Evolutionary conservation across 768 basidiomycete genomes (phyloP), one percentile per base, ranked within the genome.

Genomic region (Crepidotus variabilis): DNA sequence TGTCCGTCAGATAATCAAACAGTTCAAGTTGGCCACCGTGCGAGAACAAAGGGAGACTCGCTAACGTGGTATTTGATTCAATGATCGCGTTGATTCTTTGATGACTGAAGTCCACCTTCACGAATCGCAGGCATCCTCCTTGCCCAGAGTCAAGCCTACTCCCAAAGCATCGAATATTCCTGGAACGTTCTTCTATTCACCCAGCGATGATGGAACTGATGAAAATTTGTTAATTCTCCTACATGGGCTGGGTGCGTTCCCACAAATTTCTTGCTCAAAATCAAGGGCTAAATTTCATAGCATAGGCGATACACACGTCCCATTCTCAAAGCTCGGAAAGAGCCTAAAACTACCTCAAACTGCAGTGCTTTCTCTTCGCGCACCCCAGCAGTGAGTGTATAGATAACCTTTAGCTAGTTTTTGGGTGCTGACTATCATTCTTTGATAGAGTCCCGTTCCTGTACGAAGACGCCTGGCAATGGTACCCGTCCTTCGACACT

Each of bases 261-360:
- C 24, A 24, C 45, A 28, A 34, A 24, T 47, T 23, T 43, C 14
- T 47, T 18, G 11, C 14, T 33, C 20, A 21, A 32, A 16, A 20
- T n/a, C 18, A 13, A 16, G n/a, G 45, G 51, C 33, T 47, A 35
- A 46, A 23, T 5, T 35, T n/a, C 46, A 6, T 20, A 34, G 20
- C 48, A n/a, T 54, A 94, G 94, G 94, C 22, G 94, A 96, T 71
- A 92, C 87, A 0, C 85, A 88, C 57, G 47, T 73, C 2, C 91
- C 92, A 1, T 96, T 97, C 67, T 75, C 78, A 32, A 84, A 84
- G 52, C 81, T 97, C 6, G 92, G 85, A 9, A 76, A 75, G 20
- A 80, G 82, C 9, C 70, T 97, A 48, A 89, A 84, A 61, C 81
- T 97, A n/a, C 94, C 94, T 0, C 93, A 95, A 67, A 96, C 94